Evolutionary conservation across 768 basidiomycete genomes (phyloP), one percentile per base, ranked within the genome.

Genomic region (Pisolithus tinctorius): DNA sequence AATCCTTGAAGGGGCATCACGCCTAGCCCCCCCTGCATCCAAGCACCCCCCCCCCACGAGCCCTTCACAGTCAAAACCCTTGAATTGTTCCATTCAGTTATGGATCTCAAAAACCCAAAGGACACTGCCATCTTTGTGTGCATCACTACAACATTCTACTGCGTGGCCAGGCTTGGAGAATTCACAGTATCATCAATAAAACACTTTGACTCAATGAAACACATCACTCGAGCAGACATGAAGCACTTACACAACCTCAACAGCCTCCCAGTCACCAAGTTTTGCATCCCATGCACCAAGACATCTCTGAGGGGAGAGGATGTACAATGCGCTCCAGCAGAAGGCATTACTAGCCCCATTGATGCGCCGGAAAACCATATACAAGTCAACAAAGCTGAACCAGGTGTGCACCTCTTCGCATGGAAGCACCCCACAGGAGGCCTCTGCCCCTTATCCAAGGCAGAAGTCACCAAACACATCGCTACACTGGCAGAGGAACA

Each of bases 61-160:
- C 60, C 62, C 1, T 58, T 38, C 45, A 63, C 55, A 1, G 29
- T 60, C 0, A 25, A 49, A 8, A 29, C 43, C 25, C 55, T 64
- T 9, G 23, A n/a, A 43, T 5, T 23, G 7, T 2, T 43, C 20
- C 17, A 43, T 6, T 23, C 17, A 4, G 1, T 13, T 1, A 3
- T 43, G 1, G 11, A 20, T 6, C 23, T 26, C 3, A 20, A 43
- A 4, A 13, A 26, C 4, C 41, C 11, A 13, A n/a, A 7, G 6
- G 41, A 43, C 25, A 20, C 41, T 4, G 41, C 41, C 25, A 25
- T 43, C 7, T 43, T 43, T 10, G 23, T 20, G 1, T 43, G 41
- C 23, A 6, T 43, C 1, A 25, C 23, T 4, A 11, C 13, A 26
- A 6, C 6, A 5, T 43, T 43, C 41, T 43, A 23, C 17, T 43